Base-by-base conservation (phyloP, 23 red algal genomes). In the Gracilaria gracilis region DNA sequence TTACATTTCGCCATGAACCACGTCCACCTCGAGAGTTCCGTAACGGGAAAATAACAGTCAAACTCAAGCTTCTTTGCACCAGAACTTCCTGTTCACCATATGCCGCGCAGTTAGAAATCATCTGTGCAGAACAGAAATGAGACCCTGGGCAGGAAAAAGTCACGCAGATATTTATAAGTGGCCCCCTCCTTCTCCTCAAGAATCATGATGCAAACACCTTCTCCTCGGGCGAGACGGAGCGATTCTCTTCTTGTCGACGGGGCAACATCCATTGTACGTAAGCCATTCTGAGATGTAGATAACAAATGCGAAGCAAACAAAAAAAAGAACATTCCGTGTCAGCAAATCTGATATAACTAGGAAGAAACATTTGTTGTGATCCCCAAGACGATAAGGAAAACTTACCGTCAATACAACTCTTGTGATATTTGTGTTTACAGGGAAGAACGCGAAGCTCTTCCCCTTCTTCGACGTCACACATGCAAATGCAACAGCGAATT, bases 381-480 rank as follows among this genome's bases (percentile, higher is more conserved):
- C 38, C 24, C 47, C 23, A 37, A 54, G 7, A 40, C 24, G 50
- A 82, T 32, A 50, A 50, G 16, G 54, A 70, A 46, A 70, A 85
- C 81, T 71, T 85, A 85, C 81, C 84, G 66, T 87, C 84, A 59
- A 87, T 87, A 74, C 84, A 87, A 40, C 67, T 87, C 67, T 87
- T 73, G 84, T 87, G 84, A 61, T 74, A 87, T 55, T 87, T 87
- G 47, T 87, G 84, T 28, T 42, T 12, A 24, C 84, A 87, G 7
- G 84, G 84, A 34, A 87, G 67, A 6, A 87, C 67, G 25, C 84
- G 84, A 47, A 87, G 47, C 24, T 75, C 84, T 38, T 87, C 84
- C 32, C 84, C 84, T 59, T 74, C 84, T 57, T 87, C 84, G 44
- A 87, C 84, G 39, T 87, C 84, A 59, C 84, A 87, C 84, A 87